Percentiles rank a stretch among this genome's conserved stretches.
These are phyloP conservation scores for Gossypium sturtianum DNA, from an alignment of 345 rosid genomes.

Conservation along the genomic window DNA sequence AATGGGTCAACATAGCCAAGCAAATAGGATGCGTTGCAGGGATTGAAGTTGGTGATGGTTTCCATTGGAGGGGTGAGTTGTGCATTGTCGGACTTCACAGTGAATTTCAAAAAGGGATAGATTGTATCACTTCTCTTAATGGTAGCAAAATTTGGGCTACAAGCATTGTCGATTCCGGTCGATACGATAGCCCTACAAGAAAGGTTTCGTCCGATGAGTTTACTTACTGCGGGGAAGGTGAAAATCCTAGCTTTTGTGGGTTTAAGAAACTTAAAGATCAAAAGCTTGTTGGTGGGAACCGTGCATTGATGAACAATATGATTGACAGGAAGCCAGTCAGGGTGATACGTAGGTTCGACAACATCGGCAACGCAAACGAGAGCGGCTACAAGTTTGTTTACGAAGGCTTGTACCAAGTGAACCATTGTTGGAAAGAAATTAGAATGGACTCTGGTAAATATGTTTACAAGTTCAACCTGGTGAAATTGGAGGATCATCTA, in stretches of 20 bases:
- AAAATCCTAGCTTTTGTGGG: slow-evolving; percentile 37
- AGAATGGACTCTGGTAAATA: slow-evolving; percentile 42
- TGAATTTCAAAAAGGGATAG: slow-evolving; percentile 56
- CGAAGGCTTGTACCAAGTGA: slow-evolving; percentile 61
- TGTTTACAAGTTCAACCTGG: slow-evolving; percentile 58
- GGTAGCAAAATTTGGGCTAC: slow-evolving; percentile 34
- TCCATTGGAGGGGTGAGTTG: slow-evolving; percentile 65
- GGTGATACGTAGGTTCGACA: slow-evolving; percentile 49
- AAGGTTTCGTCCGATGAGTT: slow-evolving; percentile 24
- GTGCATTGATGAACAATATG: slow-evolving; percentile 54
- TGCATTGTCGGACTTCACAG: slow-evolving; percentile 66
- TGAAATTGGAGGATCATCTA: slow-evolving; percentile 51
- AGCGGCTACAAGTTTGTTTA: slow-evolving; percentile 40
- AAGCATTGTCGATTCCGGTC: slow-evolving; percentile 71
- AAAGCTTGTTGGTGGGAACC: slow-evolving; percentile 58
- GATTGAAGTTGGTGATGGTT: slow-evolving; percentile 66
- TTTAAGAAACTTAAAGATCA: slow-evolving; percentile 52
- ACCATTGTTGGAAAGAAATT: slow-evolving; percentile 37
- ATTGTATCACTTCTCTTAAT: slow-evolving; percentile 29
- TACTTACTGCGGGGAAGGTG: slow-evolving; percentile 65
- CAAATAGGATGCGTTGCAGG: slow-evolving; percentile 68
- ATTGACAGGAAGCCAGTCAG: slow-evolving; percentile 41
- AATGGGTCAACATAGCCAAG: slow-evolving; percentile 32
- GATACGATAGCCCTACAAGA: slow-evolving; percentile 35
- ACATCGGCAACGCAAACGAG: slow-evolving; percentile 11